Evolutionary conservation across 2,329 filamentous ascomycete genomes (phyloP), one percentile per base, ranked within the genome.

Genomic region (Neofusicoccum ribis): DNA sequence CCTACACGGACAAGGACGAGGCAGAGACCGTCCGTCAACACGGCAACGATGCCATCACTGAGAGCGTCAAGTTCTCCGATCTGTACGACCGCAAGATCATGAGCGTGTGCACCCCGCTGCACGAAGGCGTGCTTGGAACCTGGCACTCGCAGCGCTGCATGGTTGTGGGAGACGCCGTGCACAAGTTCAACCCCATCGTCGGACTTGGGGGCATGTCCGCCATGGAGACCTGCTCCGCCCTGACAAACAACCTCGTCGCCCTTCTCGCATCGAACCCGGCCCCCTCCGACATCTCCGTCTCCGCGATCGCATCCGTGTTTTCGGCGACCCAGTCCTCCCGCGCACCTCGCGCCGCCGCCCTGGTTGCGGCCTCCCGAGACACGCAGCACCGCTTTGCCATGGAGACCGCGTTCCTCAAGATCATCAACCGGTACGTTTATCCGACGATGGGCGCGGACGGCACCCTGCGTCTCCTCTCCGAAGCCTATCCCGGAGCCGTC

Each of bases 171-270:
- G 58, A 61, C 15, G 58, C 58, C 3, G 58, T 50, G 11, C 58
- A 61, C 34, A 61, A 61, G 39, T 50, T 61, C 58, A 61, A 61
- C 15, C 58, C 58, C 31, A 61, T 61, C 14, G 49, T 49, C 27
- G 58, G 58, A 5, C 46, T 49, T 3, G 58, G 58, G 23, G 23
- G 23, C 23, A 23, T 23, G 23, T 23, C 23, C 23, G 23, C 44
- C 11, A 61, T 61, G 14, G 58, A 61, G 12, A 61, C 58, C 5
- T 27, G 31, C 20, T 44, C 58, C 15, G 31, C 58, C 7, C 58
- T 61, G 5, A 50, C 44, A 8, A 61, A 50, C 20, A 20, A 27
- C n/a, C 44, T 61, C 3, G 11, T 23, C 6, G 2, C 43, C 3
- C 27, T 49, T 2, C 58, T 50, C 9, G 5, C 37, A 3, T 44